These are phyloP conservation scores for Lachnellula arida DNA, from an alignment of 2,329 filamentous ascomycete genomes.

Conservation along the genomic window DNA sequence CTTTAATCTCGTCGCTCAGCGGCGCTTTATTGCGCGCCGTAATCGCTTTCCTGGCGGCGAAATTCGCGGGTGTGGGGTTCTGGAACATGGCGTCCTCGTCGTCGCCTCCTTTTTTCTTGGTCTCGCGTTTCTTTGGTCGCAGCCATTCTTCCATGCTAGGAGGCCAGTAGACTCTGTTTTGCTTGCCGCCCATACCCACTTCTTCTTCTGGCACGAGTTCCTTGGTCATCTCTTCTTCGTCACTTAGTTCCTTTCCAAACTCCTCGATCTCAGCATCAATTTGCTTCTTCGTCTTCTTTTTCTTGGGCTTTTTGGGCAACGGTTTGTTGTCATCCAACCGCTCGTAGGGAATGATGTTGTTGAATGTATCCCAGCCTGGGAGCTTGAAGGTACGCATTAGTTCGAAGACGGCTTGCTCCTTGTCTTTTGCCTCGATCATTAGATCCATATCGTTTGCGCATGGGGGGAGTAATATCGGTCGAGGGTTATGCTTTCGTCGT, in stretches of 20 bases:
- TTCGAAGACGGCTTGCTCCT: conserved; percentile 93
- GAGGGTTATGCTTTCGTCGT: conserved; percentile 77
- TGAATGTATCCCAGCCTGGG: conserved; percentile 71
- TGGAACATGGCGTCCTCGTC: conserved; percentile 33
- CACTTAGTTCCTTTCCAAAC: conserved; percentile 30
- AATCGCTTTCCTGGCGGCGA: conserved; percentile 23
- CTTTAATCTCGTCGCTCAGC: conserved; percentile 18
- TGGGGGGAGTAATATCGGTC: conserved; percentile 75
- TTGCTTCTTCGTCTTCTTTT: conserved; percentile 39
- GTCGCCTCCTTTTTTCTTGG: conserved; percentile 43
- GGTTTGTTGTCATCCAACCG: conserved; percentile 69
- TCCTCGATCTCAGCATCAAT: conserved; percentile 31
- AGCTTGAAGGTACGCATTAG: conserved; percentile 85
- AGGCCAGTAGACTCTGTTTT: conserved; percentile 86
- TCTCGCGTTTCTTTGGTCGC: conserved; percentile 68
- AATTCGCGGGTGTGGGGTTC: conserved; percentile 28
- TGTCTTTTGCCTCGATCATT: conserved; percentile 99
- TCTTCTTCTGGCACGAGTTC: conserved; percentile 51
- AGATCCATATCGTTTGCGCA: conserved; percentile 82
- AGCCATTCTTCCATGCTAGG: conserved; percentile 88
- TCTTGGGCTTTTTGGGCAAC: conserved; percentile 41
- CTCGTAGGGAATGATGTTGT: conserved; percentile 72
- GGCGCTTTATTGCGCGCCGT: conserved; percentile 16
- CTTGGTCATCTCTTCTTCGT: conserved; percentile 35
- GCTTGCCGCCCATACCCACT: conserved; percentile 78